These are phyloP conservation scores for Paraphoma chrysanthemicola DNA, from an alignment of 2,329 filamentous ascomycete genomes.

Conservation along the genomic window DNA sequence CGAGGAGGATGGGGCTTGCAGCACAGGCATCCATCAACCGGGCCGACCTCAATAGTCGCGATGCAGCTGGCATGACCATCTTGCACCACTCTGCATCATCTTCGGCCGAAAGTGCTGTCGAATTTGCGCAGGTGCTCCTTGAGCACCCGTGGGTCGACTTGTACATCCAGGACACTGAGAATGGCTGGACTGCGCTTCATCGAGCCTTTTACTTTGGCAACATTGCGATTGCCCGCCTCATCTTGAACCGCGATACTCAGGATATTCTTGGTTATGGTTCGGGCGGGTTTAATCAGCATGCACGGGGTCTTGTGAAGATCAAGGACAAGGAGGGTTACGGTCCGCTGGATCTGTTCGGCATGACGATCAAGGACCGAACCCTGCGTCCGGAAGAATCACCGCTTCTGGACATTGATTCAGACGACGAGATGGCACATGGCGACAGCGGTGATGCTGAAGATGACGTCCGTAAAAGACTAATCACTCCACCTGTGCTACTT, in stretches of 20 bases:
- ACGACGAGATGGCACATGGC: conserved; percentile 55
- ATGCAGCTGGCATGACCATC: conserved; percentile 80
- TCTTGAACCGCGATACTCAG: conserved; percentile 78
- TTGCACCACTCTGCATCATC: conserved; percentile 86
- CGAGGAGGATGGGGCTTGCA: conserved; percentile 33
- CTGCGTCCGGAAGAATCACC: conserved; percentile 53
- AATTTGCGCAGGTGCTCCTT: conserved; percentile 80
- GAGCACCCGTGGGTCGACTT: conserved; percentile 85
- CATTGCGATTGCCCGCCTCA: conserved; percentile 79
- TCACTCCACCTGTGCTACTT: conserved; percentile 48
- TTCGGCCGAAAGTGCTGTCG: conserved; percentile 69
- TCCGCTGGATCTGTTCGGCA: conserved; percentile 90
- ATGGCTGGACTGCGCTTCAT: conserved; percentile 94
- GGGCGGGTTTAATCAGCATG: conserved; percentile 65
- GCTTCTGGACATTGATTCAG: conserved; percentile 58
- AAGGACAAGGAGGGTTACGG: conserved; percentile 96
- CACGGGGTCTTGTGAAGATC: conserved; percentile 84
- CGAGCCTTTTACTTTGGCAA: conserved; percentile 90
- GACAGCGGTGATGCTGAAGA: conserved; percentile 53
- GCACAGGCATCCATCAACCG: conserved; percentile 56
- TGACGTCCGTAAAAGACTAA: conserved; percentile 29
- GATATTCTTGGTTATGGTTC: conserved; percentile 69
- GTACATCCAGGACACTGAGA: conserved; percentile 86
- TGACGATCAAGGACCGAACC: conserved; percentile 82
- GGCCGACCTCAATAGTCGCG: conserved; percentile 83